phyloP scores from a whole-genome alignment of 2,329 filamentous ascomycete genomes.

The Bipolaris sorokiniana region DNA sequence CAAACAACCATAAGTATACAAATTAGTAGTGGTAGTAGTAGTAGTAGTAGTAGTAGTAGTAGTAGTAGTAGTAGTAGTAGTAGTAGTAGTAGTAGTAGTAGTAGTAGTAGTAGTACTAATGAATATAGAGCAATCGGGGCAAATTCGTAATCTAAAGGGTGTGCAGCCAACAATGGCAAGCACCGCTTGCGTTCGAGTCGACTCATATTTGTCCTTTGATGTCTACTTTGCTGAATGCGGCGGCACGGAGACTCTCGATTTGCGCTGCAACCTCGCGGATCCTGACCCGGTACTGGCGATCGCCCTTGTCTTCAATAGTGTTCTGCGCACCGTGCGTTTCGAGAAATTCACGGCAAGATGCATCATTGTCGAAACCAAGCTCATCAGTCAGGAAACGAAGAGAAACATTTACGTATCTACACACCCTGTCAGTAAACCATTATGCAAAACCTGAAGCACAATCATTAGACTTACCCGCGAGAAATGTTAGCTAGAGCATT shows the following conservation, averaged over 20 bases:
- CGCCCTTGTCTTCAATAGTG: conserved; percentile 77
- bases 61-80: conserved; percentile 23
- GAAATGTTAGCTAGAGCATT: conserved; percentile 90
- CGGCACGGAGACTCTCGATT: conserved; percentile 75
- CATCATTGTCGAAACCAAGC: conserved; percentile 91
- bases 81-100: conserved; percentile 23
- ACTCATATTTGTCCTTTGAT: conserved; percentile 94
- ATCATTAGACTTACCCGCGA: conserved; percentile 76
- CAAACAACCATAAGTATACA: conserved; percentile 7
- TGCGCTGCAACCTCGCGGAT: conserved; percentile 65
- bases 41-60: conserved; percentile 23
- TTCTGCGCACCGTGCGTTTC: conserved; percentile 77
- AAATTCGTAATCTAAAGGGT: conserved; percentile 4
- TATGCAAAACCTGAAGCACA: no score
- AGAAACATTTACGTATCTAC: conserved; percentile 88
- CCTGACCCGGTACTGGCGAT: conserved; percentile 54
- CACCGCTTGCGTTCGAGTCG: conserved; percentile 39
- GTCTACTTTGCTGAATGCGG: conserved; percentile 86
- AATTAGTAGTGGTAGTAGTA: conserved; percentile 22
- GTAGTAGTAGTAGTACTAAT: conserved; percentile 23
- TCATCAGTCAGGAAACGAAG: conserved; percentile 94
- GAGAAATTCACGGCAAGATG: conserved; percentile 89
- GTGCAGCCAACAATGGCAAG: conserved; percentile 11
- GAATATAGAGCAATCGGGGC: conserved; percentile 20
- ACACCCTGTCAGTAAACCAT: conserved; percentile 54